Percentiles rank a stretch among this genome's conserved stretches.
Conservation (phyloP, 345 rosid genomes). For the Ceriops zippeliana region DNA sequence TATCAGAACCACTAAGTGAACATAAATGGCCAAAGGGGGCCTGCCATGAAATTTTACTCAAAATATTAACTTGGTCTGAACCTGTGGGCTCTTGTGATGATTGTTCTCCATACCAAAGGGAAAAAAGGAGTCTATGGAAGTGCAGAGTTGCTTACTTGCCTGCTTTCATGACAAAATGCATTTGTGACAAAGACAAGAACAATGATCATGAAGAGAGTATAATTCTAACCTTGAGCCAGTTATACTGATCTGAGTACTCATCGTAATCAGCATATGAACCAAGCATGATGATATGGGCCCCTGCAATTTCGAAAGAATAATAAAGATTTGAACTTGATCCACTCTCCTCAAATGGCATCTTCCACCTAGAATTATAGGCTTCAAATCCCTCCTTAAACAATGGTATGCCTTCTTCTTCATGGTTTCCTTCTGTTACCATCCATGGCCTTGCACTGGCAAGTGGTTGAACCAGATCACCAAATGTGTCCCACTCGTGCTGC, state of each 20-base stretch:
- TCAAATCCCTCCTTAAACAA: slow-evolving; percentile 60
- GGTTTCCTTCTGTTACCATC: slow-evolving; percentile 99
- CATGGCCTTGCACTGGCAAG: slow-evolving; percentile 92
- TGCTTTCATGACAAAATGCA: too few relatives aligned
- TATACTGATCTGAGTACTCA: slow-evolving; percentile 63
- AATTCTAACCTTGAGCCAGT: slow-evolving; percentile 69
- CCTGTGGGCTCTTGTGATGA: too few relatives aligned
- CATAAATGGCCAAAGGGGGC: too few relatives aligned
- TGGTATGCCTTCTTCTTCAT: slow-evolving; percentile 73
- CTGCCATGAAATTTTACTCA: too few relatives aligned
- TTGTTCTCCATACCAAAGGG: too few relatives aligned
- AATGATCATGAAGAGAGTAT: neutral
- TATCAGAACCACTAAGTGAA: too few relatives aligned
- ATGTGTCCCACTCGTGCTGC: slow-evolving; percentile 88
- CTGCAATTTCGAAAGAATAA: slow-evolving; percentile 88
- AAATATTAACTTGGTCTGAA: too few relatives aligned
- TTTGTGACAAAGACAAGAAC: too few relatives aligned
- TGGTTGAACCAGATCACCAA: slow-evolving; percentile 85
- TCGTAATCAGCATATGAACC: slow-evolving; percentile 78
- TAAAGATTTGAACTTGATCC: slow-evolving; percentile 88
- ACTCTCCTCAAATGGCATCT: slow-evolving; percentile 88
- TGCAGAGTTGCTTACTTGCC: too few relatives aligned
- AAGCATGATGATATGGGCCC: slow-evolving; percentile 79
- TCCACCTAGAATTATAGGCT: slow-evolving; percentile 86
- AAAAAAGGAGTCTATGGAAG: too few relatives aligned